These are phyloP conservation scores for Cyclanthera cordifolia DNA, from an alignment of 306 rosid genomes.

Conservation along the genomic window DNA sequence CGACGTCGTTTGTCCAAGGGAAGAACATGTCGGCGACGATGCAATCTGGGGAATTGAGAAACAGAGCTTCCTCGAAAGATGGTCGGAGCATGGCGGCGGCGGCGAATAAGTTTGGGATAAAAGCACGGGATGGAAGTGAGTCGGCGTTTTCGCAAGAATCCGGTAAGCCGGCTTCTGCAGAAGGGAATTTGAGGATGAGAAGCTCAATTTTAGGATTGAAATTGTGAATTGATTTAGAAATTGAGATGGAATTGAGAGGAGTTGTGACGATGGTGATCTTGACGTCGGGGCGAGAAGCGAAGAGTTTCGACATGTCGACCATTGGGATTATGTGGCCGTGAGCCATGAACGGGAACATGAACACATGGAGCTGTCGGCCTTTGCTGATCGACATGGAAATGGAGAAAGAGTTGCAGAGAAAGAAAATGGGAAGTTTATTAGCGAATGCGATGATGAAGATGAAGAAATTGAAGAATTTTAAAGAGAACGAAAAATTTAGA, in stretches of 20 bases:
- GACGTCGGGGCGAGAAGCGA: background rate
- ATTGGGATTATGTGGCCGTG: slow-evolving; percentile 13
- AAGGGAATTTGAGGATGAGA: no score
- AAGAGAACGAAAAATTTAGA: no score
- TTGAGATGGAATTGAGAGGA: no score
- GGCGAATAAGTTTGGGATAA: slow-evolving; percentile 12
- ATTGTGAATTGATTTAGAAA: background rate
- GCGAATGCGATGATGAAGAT: no score
- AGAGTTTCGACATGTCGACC: slow-evolving; percentile 12
- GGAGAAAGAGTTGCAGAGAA: no score
- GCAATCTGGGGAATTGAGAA: slow-evolving; percentile 28
- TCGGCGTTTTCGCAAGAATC: no score
- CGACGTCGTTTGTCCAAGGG: slow-evolving; percentile 36
- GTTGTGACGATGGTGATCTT: background rate
- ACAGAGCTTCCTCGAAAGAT: slow-evolving; percentile 28
- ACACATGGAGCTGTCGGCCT: slow-evolving; percentile 10
- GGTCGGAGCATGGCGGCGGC: slow-evolving; percentile 22
- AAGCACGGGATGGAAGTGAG: no score
- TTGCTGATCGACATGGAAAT: no score
- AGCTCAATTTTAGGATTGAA: no score
- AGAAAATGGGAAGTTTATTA: no score
- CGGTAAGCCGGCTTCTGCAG: no score
- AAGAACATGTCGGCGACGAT: slow-evolving; percentile 37
- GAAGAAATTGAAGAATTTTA: no score
- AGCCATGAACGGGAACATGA: slow-evolving; percentile 5